Percentiles rank a stretch among this genome's conserved stretches.
phyloP scores from a whole-genome alignment of 2,329 filamentous ascomycete genomes.

The Pezicula neosporulosa region DNA sequence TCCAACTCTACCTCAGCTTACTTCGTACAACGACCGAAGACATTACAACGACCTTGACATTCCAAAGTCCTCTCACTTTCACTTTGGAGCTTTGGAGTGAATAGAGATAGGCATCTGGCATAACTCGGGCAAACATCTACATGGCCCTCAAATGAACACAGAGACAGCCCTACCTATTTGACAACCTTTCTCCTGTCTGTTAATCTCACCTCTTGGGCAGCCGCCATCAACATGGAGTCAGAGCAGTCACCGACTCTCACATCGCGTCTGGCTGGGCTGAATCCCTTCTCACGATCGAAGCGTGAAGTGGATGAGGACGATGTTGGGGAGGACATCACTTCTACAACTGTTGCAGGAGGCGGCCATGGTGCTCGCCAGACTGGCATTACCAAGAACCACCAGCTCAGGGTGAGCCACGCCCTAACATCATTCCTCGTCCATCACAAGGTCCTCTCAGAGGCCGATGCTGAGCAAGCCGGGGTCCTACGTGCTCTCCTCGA shows the following conservation, averaged over 20 bases:
- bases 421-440: constrained; percentile 52
- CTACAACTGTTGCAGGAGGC: constrained; percentile 11
- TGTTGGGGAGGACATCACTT: background rate
- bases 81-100: too few relatives aligned
- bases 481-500: constrained; percentile 50
- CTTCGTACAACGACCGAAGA: too few relatives aligned
- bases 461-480: constrained; percentile 42
- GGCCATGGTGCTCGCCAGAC: constrained; percentile 25
- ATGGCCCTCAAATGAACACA: too few relatives aligned
- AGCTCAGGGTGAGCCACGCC: constrained; percentile 56
- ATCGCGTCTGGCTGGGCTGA: background rate
- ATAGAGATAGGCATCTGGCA: too few relatives aligned
- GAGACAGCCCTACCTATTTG: too few relatives aligned
- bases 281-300: background rate
- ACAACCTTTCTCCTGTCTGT: too few relatives aligned
- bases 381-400: constrained; percentile 40
- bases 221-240: too few relatives aligned
- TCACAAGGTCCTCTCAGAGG: constrained; percentile 45
- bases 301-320: background rate
- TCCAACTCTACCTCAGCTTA: too few relatives aligned
- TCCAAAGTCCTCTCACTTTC: too few relatives aligned
- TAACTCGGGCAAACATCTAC: too few relatives aligned
- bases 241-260: background rate
- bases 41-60: too few relatives aligned
- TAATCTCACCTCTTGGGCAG: too few relatives aligned